phyloP scores from a whole-genome alignment of 1,284 basidiomycete genomes.

The Ganoderma leucocontextum region DNA sequence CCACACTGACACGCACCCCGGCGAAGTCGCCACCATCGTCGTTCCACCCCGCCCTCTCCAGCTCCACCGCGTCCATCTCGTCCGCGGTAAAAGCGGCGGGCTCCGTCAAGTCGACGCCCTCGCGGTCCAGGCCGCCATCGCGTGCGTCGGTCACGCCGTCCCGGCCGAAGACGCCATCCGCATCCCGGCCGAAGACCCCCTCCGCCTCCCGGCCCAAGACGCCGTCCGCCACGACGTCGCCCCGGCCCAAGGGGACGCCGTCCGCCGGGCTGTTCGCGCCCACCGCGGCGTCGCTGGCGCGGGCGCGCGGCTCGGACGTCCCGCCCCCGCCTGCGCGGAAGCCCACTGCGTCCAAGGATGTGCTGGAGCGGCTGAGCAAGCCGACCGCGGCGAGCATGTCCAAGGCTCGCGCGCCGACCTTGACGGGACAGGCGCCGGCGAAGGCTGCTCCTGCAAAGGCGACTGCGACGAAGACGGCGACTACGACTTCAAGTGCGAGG shows the following conservation, averaged over 20 bases:
- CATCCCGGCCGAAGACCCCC: slow-evolving; percentile 57
- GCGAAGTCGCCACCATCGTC: slow-evolving; percentile 41
- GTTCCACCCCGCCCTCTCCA: slow-evolving; percentile 36
- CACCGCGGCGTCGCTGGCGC: slow-evolving; percentile 79
- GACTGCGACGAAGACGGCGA: slow-evolving; percentile 2
- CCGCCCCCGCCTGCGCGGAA: slow-evolving; percentile 61
- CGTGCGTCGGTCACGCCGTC: slow-evolving; percentile 46
- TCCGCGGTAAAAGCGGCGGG: slow-evolving; percentile 32
- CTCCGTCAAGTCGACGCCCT: slow-evolving; percentile 28
- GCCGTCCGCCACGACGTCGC: slow-evolving; percentile 36
- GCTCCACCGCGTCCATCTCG: slow-evolving; percentile 32
- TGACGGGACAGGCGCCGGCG: slow-evolving; percentile 21
- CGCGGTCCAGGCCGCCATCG: slow-evolving; percentile 38
- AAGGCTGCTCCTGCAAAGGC: slow-evolving; percentile 25
- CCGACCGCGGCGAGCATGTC: slow-evolving; percentile 79
- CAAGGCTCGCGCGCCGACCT: slow-evolving; percentile 48
- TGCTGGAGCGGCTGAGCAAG: slow-evolving; percentile 70
- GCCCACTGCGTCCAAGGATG: slow-evolving; percentile 51
- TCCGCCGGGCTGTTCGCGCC: slow-evolving; percentile 71
- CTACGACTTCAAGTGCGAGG: slow-evolving; percentile 36
- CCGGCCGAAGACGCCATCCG: slow-evolving; percentile 49
- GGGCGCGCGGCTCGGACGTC: slow-evolving; percentile 60
- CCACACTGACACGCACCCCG: slow-evolving; percentile 37
- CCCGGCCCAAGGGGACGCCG: slow-evolving; percentile 39
- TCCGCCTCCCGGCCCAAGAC: slow-evolving; percentile 58